Evolutionary conservation across 1,284 basidiomycete genomes (phyloP).

Genomic region (Austroboletus niveus): DNA sequence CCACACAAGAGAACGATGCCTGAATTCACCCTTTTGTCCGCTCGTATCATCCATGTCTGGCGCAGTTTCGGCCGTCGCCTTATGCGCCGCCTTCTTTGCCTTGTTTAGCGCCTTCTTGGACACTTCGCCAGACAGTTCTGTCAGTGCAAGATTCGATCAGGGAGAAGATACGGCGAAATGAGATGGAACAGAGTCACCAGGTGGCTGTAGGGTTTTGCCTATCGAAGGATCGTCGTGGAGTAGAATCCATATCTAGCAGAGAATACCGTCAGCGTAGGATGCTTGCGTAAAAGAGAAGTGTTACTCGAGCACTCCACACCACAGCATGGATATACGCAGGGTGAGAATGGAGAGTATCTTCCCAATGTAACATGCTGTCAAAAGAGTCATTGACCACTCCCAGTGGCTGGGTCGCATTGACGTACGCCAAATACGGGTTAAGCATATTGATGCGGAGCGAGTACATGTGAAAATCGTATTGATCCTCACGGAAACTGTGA

Average conservation of each 20-base stretch:
- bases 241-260: slow-evolving; percentile 65
- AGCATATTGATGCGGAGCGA: slow-evolving; percentile 89
- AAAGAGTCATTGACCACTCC: neutral
- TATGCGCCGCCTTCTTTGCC: slow-evolving; percentile 81
- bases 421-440: slow-evolving; percentile 78
- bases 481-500: slow-evolving; percentile 90
- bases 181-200: slow-evolving; percentile 14
- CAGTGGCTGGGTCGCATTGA: neutral
- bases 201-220: slow-evolving; percentile 38
- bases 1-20: slow-evolving; percentile 9
- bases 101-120: slow-evolving; percentile 88
- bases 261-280: slow-evolving; percentile 13
- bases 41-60: slow-evolving; percentile 39
- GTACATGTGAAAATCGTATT: slow-evolving; percentile 98
- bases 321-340: slow-evolving; percentile 78
- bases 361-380: slow-evolving; percentile 76
- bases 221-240: slow-evolving; percentile 77
- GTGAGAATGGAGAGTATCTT: slow-evolving; percentile 77
- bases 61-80: slow-evolving; percentile 63
- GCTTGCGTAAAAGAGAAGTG: slow-evolving; percentile 17
- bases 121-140: slow-evolving; percentile 52
- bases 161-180: slow-evolving; percentile 28
- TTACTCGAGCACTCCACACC: slow-evolving; percentile 63
- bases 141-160: slow-evolving; percentile 19
- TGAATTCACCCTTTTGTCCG: slow-evolving; percentile 40